Evolutionary conservation across 768 basidiomycete genomes (phyloP).

Genomic region (Tephrocybe sp.): DNA sequence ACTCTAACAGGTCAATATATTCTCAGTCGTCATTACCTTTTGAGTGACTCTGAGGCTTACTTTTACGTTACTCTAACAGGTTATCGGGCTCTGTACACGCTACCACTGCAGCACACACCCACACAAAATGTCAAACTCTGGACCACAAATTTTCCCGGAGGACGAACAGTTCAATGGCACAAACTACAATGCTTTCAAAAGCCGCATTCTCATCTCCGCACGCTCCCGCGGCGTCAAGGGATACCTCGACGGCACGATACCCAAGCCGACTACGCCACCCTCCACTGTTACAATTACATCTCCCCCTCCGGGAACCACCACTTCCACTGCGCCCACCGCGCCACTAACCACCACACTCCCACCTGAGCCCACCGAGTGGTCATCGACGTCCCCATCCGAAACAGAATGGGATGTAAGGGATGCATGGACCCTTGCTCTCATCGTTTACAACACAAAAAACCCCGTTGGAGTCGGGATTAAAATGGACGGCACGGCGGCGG

Average conservation of each 20-base stretch:
- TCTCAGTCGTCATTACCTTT: too few relatives aligned
- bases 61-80: too few relatives aligned
- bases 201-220: slow-evolving; percentile 11
- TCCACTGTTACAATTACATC: too few relatives aligned
- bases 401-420: slow-evolving; percentile 21
- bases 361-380: slow-evolving; percentile 10
- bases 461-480: slow-evolving; percentile 21
- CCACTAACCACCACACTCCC: too few relatives aligned
- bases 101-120: too few relatives aligned
- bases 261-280: too few relatives aligned
- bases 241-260: slow-evolving; percentile 21
- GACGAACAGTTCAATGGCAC: slow-evolving; percentile 20
- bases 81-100: too few relatives aligned
- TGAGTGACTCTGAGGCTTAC: too few relatives aligned
- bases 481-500: slow-evolving; percentile 18
- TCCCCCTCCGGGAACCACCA: too few relatives aligned
- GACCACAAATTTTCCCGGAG: slow-evolving; percentile 19
- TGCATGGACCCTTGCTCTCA: slow-evolving; percentile 13
- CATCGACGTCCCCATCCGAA: slow-evolving; percentile 10
- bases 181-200: slow-evolving; percentile 17
- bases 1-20: too few relatives aligned
- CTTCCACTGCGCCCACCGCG: too few relatives aligned
- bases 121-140: background rate
- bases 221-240: slow-evolving; percentile 14
- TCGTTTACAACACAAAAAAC: slow-evolving; percentile 23